Evolutionary conservation across 352 stramenopile genomes (phyloP).

Genomic region (Pythium biforme): DNA sequence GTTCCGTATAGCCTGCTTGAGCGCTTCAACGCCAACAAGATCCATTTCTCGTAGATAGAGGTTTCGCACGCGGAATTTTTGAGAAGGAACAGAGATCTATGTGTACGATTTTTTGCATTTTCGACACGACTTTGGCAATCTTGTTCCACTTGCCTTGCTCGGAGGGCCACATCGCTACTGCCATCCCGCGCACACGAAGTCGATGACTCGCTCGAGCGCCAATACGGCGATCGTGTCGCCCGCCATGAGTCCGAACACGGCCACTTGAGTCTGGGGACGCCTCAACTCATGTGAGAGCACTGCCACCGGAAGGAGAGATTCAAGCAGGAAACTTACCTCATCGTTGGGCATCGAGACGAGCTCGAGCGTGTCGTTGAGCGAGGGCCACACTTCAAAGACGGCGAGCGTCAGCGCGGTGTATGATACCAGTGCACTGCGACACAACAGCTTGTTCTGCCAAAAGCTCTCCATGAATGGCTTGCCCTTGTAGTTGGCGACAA

Average conservation of each 20-base stretch:
- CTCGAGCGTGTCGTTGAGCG: slow-evolving; percentile 39
- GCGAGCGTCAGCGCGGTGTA: slow-evolving; percentile 34
- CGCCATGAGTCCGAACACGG: slow-evolving; percentile 51
- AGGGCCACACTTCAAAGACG: slow-evolving; percentile 32
- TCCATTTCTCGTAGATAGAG: slow-evolving; percentile 92
- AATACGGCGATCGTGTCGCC: slow-evolving; percentile 54
- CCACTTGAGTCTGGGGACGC: slow-evolving; percentile 34
- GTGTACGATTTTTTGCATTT: slow-evolving; percentile 6
- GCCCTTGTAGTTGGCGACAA: slow-evolving; percentile 53
- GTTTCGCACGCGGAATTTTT: neutral
- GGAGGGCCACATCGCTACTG: neutral
- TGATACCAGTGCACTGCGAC: slow-evolving; percentile 29
- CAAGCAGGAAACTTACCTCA: slow-evolving; percentile 29
- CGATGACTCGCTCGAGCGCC: slow-evolving; percentile 38
- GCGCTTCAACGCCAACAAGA: slow-evolving; percentile 95
- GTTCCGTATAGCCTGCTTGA: slow-evolving; percentile 75
- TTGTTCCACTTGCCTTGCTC: neutral
- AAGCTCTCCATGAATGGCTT: slow-evolving; percentile 59
- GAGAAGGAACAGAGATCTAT: neutral
- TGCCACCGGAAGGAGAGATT: neutral
- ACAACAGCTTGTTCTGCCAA: slow-evolving; percentile 39
- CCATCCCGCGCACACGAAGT: slow-evolving; percentile 14
- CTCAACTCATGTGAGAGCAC: too few relatives aligned
- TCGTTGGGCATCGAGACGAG: slow-evolving; percentile 36
- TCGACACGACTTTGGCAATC: too few relatives aligned